Conservation (phyloP, 345 rosid genomes). For the Populus euphratica region DNA sequence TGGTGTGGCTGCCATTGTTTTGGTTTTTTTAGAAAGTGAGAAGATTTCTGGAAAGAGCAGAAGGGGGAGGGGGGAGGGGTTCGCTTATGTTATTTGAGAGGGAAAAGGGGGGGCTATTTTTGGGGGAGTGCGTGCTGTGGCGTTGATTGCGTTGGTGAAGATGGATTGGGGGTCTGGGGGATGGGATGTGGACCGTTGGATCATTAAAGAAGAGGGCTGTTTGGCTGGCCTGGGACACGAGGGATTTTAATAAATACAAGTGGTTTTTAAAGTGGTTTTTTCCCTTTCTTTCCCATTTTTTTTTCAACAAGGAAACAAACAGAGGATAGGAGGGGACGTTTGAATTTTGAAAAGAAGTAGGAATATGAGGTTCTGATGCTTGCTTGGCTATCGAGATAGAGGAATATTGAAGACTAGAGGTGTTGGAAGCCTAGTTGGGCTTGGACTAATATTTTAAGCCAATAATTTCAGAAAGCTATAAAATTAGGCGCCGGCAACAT, state of each 20-base stretch:
- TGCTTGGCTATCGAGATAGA: too few species aligned
- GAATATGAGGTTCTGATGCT: too few species aligned
- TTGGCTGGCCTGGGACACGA: too few species aligned
- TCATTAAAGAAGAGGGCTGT: conserved; percentile 6
- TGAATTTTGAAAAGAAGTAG: conserved; percentile 12
- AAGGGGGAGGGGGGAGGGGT: neutral
- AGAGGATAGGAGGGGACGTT: neutral
- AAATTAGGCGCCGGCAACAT: neutral
- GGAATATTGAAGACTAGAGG: neutral
- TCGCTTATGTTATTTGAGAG: neutral
- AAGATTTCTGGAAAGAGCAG: neutral
- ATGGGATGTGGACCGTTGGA: conserved; percentile 50
- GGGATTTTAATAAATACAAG: too few species aligned
- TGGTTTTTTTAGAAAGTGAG: neutral
- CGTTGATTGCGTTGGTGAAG: conserved; percentile 53
- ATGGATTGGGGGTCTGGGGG: conserved; percentile 19
- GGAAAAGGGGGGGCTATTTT: conserved; percentile 24
- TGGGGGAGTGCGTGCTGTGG: conserved; percentile 24
- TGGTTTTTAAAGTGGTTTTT: neutral
- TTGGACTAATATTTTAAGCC: neutral
- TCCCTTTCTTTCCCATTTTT: neutral
- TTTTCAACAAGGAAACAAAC: neutral
- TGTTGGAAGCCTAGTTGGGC: neutral
- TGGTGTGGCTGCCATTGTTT: conserved; percentile 38
- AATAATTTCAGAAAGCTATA: neutral